Conservation (phyloP, 2,329 filamentous ascomycete species). For the Nigrospora oryzae region DNA sequence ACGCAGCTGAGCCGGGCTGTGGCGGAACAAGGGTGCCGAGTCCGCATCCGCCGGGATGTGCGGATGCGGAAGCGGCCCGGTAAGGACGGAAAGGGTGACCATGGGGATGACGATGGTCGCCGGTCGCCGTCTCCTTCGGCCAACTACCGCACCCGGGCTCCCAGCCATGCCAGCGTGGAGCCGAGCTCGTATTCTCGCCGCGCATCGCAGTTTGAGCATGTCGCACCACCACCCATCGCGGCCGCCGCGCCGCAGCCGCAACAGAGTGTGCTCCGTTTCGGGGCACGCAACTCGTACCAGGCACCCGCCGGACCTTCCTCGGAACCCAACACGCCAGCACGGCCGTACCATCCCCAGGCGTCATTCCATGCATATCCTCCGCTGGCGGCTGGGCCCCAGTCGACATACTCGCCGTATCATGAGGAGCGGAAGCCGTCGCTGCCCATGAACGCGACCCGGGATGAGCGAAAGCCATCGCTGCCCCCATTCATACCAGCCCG, state of each 20-base stretch:
- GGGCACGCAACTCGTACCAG: constrained; percentile 3
- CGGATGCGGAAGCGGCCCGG: constrained; percentile 79
- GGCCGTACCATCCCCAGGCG: neutral
- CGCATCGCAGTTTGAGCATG: constrained; percentile 17
- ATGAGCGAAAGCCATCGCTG: too few species aligned
- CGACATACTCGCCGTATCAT: neutral
- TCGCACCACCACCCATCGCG: constrained; percentile 13
- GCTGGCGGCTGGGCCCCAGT: neutral
- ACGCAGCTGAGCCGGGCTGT: constrained; percentile 83
- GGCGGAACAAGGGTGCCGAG: constrained; percentile 92
- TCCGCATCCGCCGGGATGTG: constrained; percentile 89
- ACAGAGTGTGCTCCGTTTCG: neutral
- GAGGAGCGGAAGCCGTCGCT: neutral
- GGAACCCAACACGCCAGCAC: constrained; percentile 4
- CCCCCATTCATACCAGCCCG: too few species aligned
- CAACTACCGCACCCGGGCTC: constrained; percentile 18
- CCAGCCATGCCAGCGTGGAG: constrained; percentile 22
- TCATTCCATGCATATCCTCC: neutral
- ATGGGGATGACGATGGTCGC: constrained; percentile 31
- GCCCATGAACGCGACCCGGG: constrained; percentile 14
- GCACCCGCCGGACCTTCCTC: constrained; percentile 1
- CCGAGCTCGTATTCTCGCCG: constrained; percentile 15
- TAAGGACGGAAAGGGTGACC: constrained; percentile 48
- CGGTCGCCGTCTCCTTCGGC: constrained; percentile 21
- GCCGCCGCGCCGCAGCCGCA: neutral